phyloP scores from a whole-genome alignment of 768 basidiomycete genomes.

The Suillus sp. region DNA sequence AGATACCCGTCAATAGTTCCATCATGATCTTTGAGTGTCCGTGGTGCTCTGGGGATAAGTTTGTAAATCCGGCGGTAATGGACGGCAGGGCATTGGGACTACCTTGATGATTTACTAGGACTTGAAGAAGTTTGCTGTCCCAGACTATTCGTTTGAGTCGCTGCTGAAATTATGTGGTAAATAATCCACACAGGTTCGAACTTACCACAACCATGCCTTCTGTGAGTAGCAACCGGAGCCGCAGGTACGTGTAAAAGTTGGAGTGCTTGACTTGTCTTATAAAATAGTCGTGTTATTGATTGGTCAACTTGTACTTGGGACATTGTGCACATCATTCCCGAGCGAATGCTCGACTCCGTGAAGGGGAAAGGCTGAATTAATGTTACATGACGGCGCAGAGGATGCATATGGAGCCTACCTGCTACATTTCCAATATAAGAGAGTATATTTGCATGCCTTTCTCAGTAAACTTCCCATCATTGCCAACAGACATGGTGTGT shows the following conservation, averaged over 20 bases:
- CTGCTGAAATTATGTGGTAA: too few relatives aligned
- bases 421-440: conserved; percentile 89
- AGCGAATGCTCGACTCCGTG: conserved; percentile 91
- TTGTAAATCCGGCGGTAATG: not conserved
- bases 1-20: not conserved
- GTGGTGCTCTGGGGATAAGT: not conserved
- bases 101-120: not conserved
- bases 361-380: conserved; percentile 87
- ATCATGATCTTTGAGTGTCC: not conserved
- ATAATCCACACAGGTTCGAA: too few relatives aligned
- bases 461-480: conserved; percentile 83
- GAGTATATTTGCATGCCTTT: conserved; percentile 84
- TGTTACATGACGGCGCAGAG: conserved; percentile 32
- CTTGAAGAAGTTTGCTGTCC: not conserved
- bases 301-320: conserved; percentile 81
- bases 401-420: conserved; percentile 43
- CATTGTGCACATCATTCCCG: conserved; percentile 94
- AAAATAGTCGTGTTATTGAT: conserved; percentile 51
- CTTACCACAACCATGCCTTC: conserved; percentile 88
- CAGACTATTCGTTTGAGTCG: not conserved
- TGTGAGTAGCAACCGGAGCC: conserved; percentile 73
- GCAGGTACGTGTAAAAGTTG: conserved; percentile 76
- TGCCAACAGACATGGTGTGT: conserved; percentile 90
- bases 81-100: not conserved
- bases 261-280: conserved; percentile 47